Evolutionary conservation across 2,329 filamentous ascomycete species (phyloP), one percentile per base, ranked within the genome.

Genomic region (Epicoccum sorghinum): DNA sequence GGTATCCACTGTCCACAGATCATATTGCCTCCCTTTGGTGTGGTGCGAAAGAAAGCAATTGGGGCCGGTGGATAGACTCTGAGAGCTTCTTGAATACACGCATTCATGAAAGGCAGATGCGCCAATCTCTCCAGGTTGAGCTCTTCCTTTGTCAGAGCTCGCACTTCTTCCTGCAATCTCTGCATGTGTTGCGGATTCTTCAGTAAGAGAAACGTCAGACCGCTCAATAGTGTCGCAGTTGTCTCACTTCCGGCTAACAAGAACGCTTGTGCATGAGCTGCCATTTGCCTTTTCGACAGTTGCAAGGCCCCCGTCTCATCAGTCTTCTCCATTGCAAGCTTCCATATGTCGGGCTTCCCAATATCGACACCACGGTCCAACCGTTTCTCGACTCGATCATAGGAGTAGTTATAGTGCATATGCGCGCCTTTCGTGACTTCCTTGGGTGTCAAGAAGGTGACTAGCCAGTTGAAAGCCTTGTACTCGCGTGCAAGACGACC

Each of bases 181-280:
- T 59, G 42, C 62, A 74, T 60, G 6, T 51, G 59, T 1, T 56
- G 56, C 0, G 68, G 59, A 14, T 75, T 68, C 24, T 56, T 65
- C 5, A 77, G 55, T 0, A 78, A 62, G 13, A 68, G 47, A 49
- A 64, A 79, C 0, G 72, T 75, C 8, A 74, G 43, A 4, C 76
- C 78, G 7, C 68, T 70, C 1, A 80, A 61, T 7, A 76, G 46
- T 0, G 73, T 78, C 0, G 78, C 78, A 0, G 77, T 77, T 0
- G 79, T 80, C 49, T 81, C 78, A 18, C 73, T 75, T 2, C 78
- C 79, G 2, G 77, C 79, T 5, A 76, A 47, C 59, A 80, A 78
- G 33, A 80, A 68, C 0, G 76, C 25, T 3, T 58, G 55, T 0
- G 71, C 62, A 45, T 77, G 78, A 0, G 69, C 53, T 18, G 77